Conservation (phyloP, 2,329 filamentous ascomycete species). For the Akanthomyces uredinophilus region DNA sequence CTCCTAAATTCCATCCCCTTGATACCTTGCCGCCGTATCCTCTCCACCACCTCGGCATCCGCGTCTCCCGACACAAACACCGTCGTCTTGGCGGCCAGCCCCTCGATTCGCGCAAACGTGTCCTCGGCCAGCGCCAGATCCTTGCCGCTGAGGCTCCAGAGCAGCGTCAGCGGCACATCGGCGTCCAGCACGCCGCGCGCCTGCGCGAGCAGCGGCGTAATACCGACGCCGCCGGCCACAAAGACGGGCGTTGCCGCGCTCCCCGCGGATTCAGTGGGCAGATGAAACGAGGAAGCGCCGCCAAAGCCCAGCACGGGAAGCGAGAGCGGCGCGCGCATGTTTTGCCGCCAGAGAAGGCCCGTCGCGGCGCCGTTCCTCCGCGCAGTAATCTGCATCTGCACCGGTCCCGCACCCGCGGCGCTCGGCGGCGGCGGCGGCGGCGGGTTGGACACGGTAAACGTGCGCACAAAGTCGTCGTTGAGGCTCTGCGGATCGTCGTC, state of each 20-base stretch:
- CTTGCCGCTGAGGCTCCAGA: conserved; percentile 61
- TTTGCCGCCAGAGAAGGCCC: conserved; percentile 55
- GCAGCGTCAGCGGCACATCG: conserved; percentile 43
- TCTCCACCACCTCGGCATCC: conserved; percentile 30
- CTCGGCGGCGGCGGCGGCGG: conserved; percentile 31
- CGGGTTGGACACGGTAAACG: conserved; percentile 71
- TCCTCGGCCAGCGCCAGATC: conserved; percentile 62
- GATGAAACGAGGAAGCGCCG: conserved; percentile 47
- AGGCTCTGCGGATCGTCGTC: conserved; percentile 73
- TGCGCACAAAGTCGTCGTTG: conserved; percentile 80
- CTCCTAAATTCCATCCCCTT: conserved; percentile 31
- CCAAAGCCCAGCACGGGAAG: conserved; percentile 69
- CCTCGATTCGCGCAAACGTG: conserved; percentile 46
- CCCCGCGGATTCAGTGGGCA: conserved; percentile 21
- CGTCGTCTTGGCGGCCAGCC: conserved; percentile 46
- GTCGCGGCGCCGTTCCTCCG: conserved; percentile 67
- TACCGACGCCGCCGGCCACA: conserved; percentile 74
- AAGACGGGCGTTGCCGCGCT: conserved; percentile 44
- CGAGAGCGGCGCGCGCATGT: conserved; percentile 50
- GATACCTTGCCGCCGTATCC: conserved; percentile 31
- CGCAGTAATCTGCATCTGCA: conserved; percentile 66
- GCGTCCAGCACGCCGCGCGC: conserved; percentile 41
- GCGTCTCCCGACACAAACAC: conserved; percentile 60
- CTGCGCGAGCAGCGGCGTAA: conserved; percentile 75
- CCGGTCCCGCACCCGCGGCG: conserved; percentile 17